Base-by-base conservation (phyloP, 2,329 filamentous ascomycete species). In the Chaetomiaceae sp. region DNA sequence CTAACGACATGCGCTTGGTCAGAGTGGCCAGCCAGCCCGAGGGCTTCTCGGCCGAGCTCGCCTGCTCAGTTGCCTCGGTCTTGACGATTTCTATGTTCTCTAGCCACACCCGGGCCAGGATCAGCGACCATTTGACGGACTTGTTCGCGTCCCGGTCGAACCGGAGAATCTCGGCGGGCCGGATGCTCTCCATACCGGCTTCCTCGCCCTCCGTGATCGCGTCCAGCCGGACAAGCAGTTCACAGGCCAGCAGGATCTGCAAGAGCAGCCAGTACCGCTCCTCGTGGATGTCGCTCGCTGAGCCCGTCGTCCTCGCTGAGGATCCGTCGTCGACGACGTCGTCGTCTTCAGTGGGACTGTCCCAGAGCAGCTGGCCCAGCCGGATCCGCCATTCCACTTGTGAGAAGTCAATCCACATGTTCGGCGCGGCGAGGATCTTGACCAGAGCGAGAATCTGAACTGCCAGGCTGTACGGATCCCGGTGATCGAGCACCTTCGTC, bases 331-430 rank as follows among this genome's bases (percentile, higher is more conserved):
- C 71, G 5, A 5, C 22, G 5, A 5, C 22, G n/a, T 74, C 54
- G 38, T 73, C 69, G 52, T 78, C 75, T 34, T 75, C 74, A 20
- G 71, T 60, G 6, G 69, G 65, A 14, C 70, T 66, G 14, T 75
- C 81, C 83, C 84, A 88, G 2, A 88, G 65, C 34, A 88, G 73
- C 63, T 87, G 84, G 6, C 84, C 84, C 1, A 88, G 69, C 11
- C 83, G 73, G 48, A 88, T 83, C 30, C 84, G 75, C 83, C 83
- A 88, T 60, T 88, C 84, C 6, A 88, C 80, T 26, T 81, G 73
- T 17, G 82, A 84, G 54, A 88, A 84, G 62, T 88, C 83, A 42
- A 84, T 75, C 84, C 84, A 88, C 37, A 86, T 76, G 46, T 83
- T 82, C 44, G 80, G 73, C 7, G 78, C 68, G 0, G 75, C 77